A percentile compares a stretch with the other conserved stretches of the same genome.
Evolutionary conservation across 441 rosid genomes (phyloP).

Genomic region (Hura crepitans): DNA sequence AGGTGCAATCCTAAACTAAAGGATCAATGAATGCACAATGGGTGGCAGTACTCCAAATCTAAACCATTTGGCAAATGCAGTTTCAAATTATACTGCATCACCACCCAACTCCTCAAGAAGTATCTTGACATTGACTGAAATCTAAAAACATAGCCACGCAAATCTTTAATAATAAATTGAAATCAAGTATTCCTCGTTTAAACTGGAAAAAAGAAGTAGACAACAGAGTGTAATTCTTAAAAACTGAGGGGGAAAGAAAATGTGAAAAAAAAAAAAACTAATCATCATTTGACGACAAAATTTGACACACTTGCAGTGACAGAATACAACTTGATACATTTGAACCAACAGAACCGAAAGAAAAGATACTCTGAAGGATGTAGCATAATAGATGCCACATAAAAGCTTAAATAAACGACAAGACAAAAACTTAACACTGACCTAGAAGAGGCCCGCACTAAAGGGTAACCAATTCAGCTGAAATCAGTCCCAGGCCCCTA

Average conservation of each 20-base stretch:
- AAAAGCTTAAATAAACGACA: constrained; percentile 48
- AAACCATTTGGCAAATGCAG: not conserved
- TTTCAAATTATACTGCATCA: constrained; percentile 1
- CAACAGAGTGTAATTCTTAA: constrained; percentile 1
- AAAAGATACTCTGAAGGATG: constrained; percentile 39
- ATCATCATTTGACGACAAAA: not conserved
- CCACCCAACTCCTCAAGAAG: not conserved
- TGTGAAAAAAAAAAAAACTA: constrained; percentile 4
- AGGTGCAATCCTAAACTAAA: not conserved
- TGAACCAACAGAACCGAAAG: constrained; percentile 29
- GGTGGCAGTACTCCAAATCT: not conserved
- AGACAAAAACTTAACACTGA: constrained; percentile 75
- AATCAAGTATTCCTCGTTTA: not conserved
- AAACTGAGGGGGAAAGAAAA: not conserved
- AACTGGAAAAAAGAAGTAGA: not conserved
- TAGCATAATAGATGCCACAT: constrained; percentile 57
- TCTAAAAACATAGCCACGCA: not conserved
- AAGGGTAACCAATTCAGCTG: constrained; percentile 84
- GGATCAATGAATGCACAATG: not conserved
- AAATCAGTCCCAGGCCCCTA: constrained; percentile 93
- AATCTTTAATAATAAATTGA: constrained; percentile 7
- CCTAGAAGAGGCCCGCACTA: constrained; percentile 77
- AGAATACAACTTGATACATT: constrained; percentile 27
- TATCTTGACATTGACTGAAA: not conserved
- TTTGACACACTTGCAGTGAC: constrained; percentile 1